A percentile compares a stretch with the other conserved stretches of the same genome.
These are phyloP conservation scores for Podila epicladia DNA, from an alignment of 192 early-diverging fungal genomes.

Conservation along the genomic window DNA sequence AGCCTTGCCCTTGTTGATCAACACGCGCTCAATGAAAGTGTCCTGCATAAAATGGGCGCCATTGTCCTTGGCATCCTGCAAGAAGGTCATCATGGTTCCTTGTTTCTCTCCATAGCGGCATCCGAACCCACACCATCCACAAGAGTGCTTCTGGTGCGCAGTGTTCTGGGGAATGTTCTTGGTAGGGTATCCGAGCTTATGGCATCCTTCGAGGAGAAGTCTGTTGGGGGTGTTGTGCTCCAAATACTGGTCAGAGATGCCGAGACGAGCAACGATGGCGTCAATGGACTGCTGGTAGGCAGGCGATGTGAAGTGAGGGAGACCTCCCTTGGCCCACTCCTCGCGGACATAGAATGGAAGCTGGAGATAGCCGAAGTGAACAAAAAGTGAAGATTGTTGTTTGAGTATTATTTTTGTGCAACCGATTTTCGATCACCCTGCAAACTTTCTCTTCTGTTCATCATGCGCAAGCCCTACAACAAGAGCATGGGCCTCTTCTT, in stretches of 20 bases:
- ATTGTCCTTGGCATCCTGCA: constrained; percentile 70
- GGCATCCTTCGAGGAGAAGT: constrained; percentile 74
- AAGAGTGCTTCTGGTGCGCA: constrained; percentile 58
- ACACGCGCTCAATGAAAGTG: constrained; percentile 63
- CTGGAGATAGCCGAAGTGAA: constrained; percentile 16
- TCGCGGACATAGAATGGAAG: constrained; percentile 71
- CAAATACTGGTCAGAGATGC: constrained; percentile 61
- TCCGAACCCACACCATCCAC: constrained; percentile 75
- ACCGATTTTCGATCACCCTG: not conserved
- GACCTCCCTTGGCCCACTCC: constrained; percentile 75
- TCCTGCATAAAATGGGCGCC: constrained; percentile 71
- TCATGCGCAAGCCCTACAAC: no score
- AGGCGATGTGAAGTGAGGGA: constrained; percentile 67
- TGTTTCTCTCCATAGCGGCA: constrained; percentile 80
- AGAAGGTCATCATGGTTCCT: constrained; percentile 70
- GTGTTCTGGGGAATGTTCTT: constrained; percentile 77
- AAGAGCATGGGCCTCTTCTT: no score
- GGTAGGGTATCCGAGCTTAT: constrained; percentile 65
- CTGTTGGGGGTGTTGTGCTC: constrained; percentile 72
- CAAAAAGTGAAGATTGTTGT: not conserved
- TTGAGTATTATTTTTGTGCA: constrained; percentile 16
- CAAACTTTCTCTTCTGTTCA: no score
- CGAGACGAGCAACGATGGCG: constrained; percentile 62
- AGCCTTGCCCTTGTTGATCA: constrained; percentile 63
- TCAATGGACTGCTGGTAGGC: constrained; percentile 63